Base-by-base conservation (phyloP, 345 rosid species). In the Abelmoschus esculentus region DNA sequence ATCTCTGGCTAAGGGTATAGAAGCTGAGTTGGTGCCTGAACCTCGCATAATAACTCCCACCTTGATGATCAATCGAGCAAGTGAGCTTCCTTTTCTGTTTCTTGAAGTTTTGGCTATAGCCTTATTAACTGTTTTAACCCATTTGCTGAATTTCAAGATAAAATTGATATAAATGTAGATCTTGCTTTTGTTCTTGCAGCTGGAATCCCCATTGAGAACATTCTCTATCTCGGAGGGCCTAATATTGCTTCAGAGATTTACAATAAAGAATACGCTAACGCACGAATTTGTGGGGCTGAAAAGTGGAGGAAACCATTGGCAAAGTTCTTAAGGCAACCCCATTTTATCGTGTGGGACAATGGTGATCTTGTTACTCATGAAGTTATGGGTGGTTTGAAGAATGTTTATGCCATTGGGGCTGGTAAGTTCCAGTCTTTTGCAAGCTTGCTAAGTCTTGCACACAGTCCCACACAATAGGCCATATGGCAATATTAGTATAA, bases 351-450 rank as follows among this genome's bases (percentile, higher is more conserved):
- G 32, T 95, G 99, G 97, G 99, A 95, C 77, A 95, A 95, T 66
- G 87, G 89, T 74, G 99, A 95, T 78, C 96, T 95, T 68, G 86
- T 95, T 63, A 95, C 99, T 75, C 99, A 95, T 80, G 99, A 95
- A 84, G 97, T 95, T 57, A 91, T 95, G 96, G 99, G 99, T 74
- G 97, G 99, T 70, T 85, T 91, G 64, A 91, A 95, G 90, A 95
- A 95, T 76, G 99, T 95, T 49, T 95, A 91, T 66, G 99, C 99
- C 83, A 95, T 95, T 75, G 99, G 99, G 83, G 99, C 99, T 34
- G 99, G 97, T 95, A 76, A 81, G 79, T 55, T 74, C 55, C 14
- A 44, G 31, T 58, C 56, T 65, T 18, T 72, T 44, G 4, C 26
- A 18, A 15, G 28, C n/a, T 46, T 61, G 29, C 34, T 47, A 52